These are phyloP conservation scores for Colletotrichum graminicola DNA, from an alignment of 2,329 filamentous ascomycete genomes.

Conservation along the genomic window DNA sequence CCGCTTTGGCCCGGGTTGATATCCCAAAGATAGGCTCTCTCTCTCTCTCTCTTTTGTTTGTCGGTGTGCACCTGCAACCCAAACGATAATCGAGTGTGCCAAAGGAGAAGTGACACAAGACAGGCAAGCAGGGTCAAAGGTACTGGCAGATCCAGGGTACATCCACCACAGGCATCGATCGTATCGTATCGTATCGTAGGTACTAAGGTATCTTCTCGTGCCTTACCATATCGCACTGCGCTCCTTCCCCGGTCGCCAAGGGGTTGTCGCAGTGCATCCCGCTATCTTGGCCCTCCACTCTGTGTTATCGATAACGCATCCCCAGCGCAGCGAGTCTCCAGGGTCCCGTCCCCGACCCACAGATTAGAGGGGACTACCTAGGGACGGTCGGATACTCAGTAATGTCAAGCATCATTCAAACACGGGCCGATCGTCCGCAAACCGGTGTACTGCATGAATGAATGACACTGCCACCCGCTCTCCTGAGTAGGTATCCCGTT, in stretches of 20 bases:
- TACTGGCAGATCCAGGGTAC: not conserved
- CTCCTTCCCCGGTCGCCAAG: slow-evolving; percentile 30
- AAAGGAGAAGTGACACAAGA: not conserved
- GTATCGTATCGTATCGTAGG: not conserved
- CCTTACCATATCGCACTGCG: not conserved
- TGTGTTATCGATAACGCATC: slow-evolving; percentile 14
- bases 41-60: not conserved
- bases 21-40: not conserved
- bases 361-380: slow-evolving; percentile 3
- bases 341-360: slow-evolving; percentile 27
- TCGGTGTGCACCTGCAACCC: not conserved
- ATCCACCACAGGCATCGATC: not conserved
- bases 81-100: not conserved
- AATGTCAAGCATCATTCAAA: slow-evolving; percentile 39
- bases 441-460: not conserved
- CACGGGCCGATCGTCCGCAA: slow-evolving; percentile 28
- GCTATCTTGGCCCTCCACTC: slow-evolving; percentile 21
- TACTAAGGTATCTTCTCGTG: too few relatives aligned
- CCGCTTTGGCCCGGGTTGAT: not conserved
- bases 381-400: slow-evolving; percentile 31
- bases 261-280: slow-evolving; percentile 34
- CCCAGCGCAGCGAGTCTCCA: slow-evolving; percentile 10
- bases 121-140: not conserved
- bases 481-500: not conserved
- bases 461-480: slow-evolving; percentile 15